phyloP scores from a whole-genome alignment of 2,329 filamentous ascomycete species.

The Aspergillus oerlinghausenensis region DNA sequence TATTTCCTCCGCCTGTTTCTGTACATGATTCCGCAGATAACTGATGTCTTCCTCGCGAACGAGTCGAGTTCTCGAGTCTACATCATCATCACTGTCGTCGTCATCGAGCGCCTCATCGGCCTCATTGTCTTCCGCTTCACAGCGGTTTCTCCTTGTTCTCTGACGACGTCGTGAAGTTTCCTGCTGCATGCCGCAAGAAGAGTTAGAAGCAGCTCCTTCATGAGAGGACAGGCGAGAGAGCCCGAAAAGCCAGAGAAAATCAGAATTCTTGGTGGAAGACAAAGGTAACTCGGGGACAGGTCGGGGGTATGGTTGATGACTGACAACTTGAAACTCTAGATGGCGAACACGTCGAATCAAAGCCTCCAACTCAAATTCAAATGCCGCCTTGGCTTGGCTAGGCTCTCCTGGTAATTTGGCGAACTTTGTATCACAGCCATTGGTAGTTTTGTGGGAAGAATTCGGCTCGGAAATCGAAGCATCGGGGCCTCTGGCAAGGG shows the following conservation, averaged over 20 bases:
- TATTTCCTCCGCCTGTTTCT: conserved; percentile 89
- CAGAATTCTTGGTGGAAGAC: conserved; percentile 52
- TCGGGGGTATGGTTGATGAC: conserved; percentile 58
- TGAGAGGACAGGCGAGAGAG: conserved; percentile 30
- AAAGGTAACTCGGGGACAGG: conserved; percentile 67
- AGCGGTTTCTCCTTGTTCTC: conserved; percentile 33
- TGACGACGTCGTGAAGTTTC: conserved; percentile 35
- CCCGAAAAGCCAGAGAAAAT: conserved; percentile 32
- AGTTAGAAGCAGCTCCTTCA: conserved; percentile 32
- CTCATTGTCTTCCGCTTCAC: conserved; percentile 27
- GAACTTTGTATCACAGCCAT: conserved; percentile 49
- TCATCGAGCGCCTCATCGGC: conserved; percentile 27
- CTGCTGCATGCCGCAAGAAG: conserved; percentile 32
- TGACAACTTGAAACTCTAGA: conserved; percentile 71
- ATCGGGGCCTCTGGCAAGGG: conserved; percentile 39
- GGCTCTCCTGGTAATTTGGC: conserved; percentile 74
- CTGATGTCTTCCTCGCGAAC: conserved; percentile 76
- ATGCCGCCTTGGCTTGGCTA: conserved; percentile 66
- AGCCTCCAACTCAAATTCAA: conserved; percentile 79
- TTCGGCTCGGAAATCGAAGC: conserved; percentile 21
- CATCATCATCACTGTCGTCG: conserved; percentile 44
- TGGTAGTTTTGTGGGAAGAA: conserved; percentile 32
- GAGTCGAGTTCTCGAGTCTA: conserved; percentile 47
- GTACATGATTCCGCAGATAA: conserved; percentile 82
- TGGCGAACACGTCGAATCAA: conserved; percentile 73